Evolutionary conservation across 2,329 filamentous ascomycete genomes (phyloP).

Genomic region (Venturiaceae sp.): DNA sequence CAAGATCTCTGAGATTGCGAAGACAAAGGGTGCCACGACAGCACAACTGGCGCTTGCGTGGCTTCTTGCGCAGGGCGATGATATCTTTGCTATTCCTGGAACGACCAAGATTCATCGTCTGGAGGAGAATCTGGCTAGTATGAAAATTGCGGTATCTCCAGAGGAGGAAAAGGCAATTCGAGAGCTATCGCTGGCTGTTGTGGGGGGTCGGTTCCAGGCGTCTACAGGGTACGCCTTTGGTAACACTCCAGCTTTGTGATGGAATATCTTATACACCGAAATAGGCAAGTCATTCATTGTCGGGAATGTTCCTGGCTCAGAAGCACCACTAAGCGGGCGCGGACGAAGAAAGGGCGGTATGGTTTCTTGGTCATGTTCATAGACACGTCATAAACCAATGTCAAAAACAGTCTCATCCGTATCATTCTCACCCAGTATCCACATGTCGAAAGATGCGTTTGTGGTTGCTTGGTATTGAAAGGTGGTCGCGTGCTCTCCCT

Average conservation of each 20-base stretch:
- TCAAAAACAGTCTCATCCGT: too few species aligned
- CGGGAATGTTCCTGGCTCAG: too few species aligned
- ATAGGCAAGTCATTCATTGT: too few species aligned
- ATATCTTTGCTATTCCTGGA: conserved; percentile 50
- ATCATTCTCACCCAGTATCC: too few species aligned
- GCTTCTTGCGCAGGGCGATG: conserved; percentile 49
- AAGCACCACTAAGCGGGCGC: too few species aligned
- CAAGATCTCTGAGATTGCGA: conserved; percentile 38
- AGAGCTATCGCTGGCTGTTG: not conserved
- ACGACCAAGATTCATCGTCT: conserved; percentile 30
- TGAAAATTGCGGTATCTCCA: conserved; percentile 1
- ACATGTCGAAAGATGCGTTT: too few species aligned
- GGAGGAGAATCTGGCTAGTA: conserved; percentile 23
- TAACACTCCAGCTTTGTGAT: not conserved
- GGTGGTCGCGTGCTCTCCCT: too few species aligned
- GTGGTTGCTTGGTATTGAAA: too few species aligned
- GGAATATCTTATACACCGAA: too few species aligned
- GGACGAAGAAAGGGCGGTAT: too few species aligned
- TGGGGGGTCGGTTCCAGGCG: not conserved
- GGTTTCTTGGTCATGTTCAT: too few species aligned
- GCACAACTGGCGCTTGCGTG: conserved; percentile 54
- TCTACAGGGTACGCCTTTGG: not conserved
- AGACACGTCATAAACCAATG: too few species aligned
- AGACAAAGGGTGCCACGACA: conserved; percentile 44
- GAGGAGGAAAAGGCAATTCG: conserved; percentile 5